Evolutionary conservation across 306 rosid species (phyloP), one percentile per base, ranked within the genome.

Genomic region (Canavalia ensiformis): DNA sequence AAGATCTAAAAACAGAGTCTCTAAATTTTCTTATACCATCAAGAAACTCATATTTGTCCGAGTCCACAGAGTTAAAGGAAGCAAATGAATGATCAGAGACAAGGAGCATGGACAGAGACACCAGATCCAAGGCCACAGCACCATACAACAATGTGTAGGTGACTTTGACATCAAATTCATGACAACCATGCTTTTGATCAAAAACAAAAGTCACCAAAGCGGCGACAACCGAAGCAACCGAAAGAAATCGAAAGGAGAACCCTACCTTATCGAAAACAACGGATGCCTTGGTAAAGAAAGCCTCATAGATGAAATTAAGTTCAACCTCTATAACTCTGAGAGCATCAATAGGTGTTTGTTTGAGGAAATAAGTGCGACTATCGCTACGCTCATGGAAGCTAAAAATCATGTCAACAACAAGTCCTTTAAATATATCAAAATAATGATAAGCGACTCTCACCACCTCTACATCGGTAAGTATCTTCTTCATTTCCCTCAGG

Each of bases 251-350:
- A 10, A 74, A 77, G 3, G 80, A 0, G 41, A 0, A 59, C 0
- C 90, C 90, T 2, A 0, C 0, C n/a, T 0, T 6, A 4, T 68
- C 47, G 64, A 68, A 82, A 58, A 84, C 76, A 9, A 87, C 88
- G 0, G 51, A 68, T 4, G 71, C 81, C 84, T 89, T 87, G 5
- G 88, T 89, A n/a, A 57, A 84, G 8, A 89, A 85, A 80, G 71
- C 83, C 49, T 84, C 84, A 29, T 84, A 89, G 0, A 86, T 56
- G 74, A 84, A 87, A 66, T 89, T 82, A 65, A 86, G 92, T 18
- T 86, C 90, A 37, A 73, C 62, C 10, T 76, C 75, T 45, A 89
- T 60, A 2, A 87, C 41, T 10, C 47, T 77, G 2, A 85, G 41
- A 30, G 87, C 88, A 4, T 83, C 80, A 2, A 18, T 0, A 0